Conservation (phyloP, 2,329 filamentous ascomycete species). For the Colletotrichum sp. region DNA sequence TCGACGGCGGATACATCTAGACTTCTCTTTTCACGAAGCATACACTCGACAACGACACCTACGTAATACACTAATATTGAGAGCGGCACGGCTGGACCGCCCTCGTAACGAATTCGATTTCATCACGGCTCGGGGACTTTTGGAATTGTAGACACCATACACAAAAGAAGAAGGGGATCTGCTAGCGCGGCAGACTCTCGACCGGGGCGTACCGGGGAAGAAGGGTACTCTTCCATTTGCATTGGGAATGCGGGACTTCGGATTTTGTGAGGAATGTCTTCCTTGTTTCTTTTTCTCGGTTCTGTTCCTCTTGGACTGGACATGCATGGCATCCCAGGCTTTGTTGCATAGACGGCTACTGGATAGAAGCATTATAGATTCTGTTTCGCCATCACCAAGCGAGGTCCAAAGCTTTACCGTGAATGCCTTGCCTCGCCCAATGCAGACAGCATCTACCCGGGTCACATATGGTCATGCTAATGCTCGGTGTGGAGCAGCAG, state of each 20-base stretch:
- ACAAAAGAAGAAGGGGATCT: neutral
- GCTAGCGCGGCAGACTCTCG: neutral
- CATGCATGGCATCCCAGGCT: constrained; percentile 12
- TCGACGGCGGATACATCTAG: constrained; percentile 38
- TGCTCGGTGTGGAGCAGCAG: neutral
- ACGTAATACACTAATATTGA: constrained; percentile 17
- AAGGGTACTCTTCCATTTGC: neutral
- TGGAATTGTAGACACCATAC: neutral
- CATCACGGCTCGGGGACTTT: neutral
- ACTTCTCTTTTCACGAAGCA: neutral
- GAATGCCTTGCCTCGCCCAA: neutral
- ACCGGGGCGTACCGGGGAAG: constrained; percentile 5
- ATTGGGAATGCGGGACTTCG: neutral
- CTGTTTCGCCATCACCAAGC: neutral
- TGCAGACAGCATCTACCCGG: neutral
- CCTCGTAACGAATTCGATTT: constrained; percentile 7
- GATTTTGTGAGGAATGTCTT: neutral
- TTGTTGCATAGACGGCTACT: constrained; percentile 11
- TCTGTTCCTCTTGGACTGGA: neutral
- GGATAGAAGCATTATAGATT: constrained; percentile 19
- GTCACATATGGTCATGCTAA: neutral
- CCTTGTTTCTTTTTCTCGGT: neutral
- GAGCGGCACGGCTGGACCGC: constrained; percentile 19
- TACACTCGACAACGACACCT: neutral
- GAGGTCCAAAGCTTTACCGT: neutral